Conservation (phyloP, 1,139 yeast species). For the Candida sanyaensis region DNA sequence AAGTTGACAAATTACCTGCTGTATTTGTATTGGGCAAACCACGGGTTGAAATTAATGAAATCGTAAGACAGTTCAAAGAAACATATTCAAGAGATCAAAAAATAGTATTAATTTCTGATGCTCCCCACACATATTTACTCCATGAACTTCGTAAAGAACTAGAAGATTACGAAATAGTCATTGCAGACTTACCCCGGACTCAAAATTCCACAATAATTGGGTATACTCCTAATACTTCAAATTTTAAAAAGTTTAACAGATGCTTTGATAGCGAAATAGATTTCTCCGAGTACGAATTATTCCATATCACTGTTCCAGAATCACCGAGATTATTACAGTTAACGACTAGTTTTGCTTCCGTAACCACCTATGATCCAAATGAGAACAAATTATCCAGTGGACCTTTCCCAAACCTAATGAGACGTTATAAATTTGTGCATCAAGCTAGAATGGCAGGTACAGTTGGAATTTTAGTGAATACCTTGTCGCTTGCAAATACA, state of each 20-base stretch:
- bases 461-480: conserved; percentile 86
- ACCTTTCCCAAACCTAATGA: conserved; percentile 77
- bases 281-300: conserved; percentile 48
- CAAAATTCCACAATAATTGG: conserved; percentile 44
- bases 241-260: conserved; percentile 9
- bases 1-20: conserved; percentile 70
- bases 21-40: conserved; percentile 80
- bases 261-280: conserved; percentile 21
- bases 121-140: conserved; percentile 55
- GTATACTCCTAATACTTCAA: conserved; percentile 23
- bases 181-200: conserved; percentile 47
- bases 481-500: conserved; percentile 77
- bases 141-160: conserved; percentile 33
- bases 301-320: conserved; percentile 75
- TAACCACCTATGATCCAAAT: conserved; percentile 50
- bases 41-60: conserved; percentile 34
- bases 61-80: conserved; percentile 37
- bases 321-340: conserved; percentile 77
- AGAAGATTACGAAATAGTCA: conserved; percentile 45
- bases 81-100: conserved; percentile 35
- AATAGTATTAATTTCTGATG: conserved; percentile 66
- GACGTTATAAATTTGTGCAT: conserved; percentile 83
- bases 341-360: conserved; percentile 64
- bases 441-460: conserved; percentile 90
- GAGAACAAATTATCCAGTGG: conserved; percentile 39